Percentiles rank a stretch among this genome's conserved stretches.
Conservation (phyloP, 2,329 filamentous ascomycete genomes). For the Chaetothyriales sp. region DNA sequence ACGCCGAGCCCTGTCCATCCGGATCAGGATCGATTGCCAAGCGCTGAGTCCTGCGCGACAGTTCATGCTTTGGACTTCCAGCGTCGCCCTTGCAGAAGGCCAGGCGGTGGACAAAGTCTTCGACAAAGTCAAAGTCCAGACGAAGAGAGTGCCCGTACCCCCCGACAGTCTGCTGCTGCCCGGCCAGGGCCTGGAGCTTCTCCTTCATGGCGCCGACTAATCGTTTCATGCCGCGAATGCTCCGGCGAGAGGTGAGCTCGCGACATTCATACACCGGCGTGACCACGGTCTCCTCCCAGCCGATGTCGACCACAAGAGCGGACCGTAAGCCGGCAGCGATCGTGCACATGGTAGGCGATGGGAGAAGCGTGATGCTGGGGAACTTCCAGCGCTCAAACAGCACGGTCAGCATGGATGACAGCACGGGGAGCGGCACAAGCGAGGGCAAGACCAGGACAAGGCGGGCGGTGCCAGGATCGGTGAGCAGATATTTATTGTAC, state of each 20-base stretch:
- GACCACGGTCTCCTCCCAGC: constrained; percentile 78
- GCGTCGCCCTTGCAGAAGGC: background rate
- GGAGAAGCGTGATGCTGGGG: constrained; percentile 66
- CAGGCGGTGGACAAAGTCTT: constrained; percentile 14
- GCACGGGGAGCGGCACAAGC: constrained; percentile 57
- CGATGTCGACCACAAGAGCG: constrained; percentile 76
- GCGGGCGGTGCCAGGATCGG: constrained; percentile 51
- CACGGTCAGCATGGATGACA: constrained; percentile 60
- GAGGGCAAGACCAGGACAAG: constrained; percentile 64
- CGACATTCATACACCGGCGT: constrained; percentile 84
- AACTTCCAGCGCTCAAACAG: constrained; percentile 69
- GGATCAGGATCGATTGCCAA: background rate
- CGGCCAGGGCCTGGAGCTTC: constrained; percentile 6
- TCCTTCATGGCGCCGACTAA: constrained; percentile 53
- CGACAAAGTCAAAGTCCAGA: constrained; percentile 19
- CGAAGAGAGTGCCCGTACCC: constrained; percentile 3
- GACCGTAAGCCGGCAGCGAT: constrained; percentile 71
- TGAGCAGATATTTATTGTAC: constrained; percentile 57
- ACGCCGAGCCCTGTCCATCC: background rate
- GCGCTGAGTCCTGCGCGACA: background rate
- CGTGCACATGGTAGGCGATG: constrained; percentile 56
- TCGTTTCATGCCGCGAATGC: constrained; percentile 56
- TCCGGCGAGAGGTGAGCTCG: constrained; percentile 57
- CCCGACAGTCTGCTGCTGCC: constrained; percentile 4
- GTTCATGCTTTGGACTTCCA: background rate